Evolutionary conservation across 1,139 yeast genomes (phyloP).

Genomic region (Yamadazyma kanchanaburiensis): DNA sequence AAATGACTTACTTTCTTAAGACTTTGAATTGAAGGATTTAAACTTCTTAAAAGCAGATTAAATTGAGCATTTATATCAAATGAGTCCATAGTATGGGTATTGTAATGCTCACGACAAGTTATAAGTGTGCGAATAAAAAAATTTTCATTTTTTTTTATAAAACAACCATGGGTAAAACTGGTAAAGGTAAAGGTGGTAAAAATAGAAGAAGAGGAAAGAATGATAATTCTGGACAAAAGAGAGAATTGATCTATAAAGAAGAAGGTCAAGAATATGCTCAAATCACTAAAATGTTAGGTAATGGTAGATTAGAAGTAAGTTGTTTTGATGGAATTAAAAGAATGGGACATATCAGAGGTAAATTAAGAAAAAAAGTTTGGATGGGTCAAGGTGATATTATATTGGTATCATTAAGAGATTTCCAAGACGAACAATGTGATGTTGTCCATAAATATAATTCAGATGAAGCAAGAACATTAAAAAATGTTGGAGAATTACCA

Average conservation of each 20-base stretch:
- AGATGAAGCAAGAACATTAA: conserved; percentile 96
- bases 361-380: conserved; percentile 99
- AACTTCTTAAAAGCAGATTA: conserved; percentile 52
- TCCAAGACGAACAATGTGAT: conserved; percentile 98
- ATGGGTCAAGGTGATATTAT: conserved; percentile 98
- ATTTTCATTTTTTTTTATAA: conserved; percentile 3
- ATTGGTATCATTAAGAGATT: conserved; percentile 92
- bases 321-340: conserved; percentile 94
- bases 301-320: conserved; percentile 91
- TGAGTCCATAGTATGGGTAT: conserved; percentile 54
- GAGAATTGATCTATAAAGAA: conserved; percentile 87
- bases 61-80: conserved; percentile 76
- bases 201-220: conserved; percentile 99
- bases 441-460: conserved; percentile 95
- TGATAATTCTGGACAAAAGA: conserved; percentile 85
- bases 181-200: conserved; percentile 65
- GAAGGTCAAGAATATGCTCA: conserved; percentile 99
- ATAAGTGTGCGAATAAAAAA: conserved; percentile 2
- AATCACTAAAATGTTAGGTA: conserved; percentile 97
- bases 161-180: conserved; percentile 44
- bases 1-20: conserved; percentile 57
- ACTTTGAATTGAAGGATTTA: conserved; percentile 62
- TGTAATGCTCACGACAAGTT: conserved; percentile 3
- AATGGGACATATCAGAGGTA: conserved; percentile 98
- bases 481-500: conserved; percentile 95